Evolutionary conservation across 2,329 filamentous ascomycete species (phyloP).

Genomic region (Bertia moriformis): DNA sequence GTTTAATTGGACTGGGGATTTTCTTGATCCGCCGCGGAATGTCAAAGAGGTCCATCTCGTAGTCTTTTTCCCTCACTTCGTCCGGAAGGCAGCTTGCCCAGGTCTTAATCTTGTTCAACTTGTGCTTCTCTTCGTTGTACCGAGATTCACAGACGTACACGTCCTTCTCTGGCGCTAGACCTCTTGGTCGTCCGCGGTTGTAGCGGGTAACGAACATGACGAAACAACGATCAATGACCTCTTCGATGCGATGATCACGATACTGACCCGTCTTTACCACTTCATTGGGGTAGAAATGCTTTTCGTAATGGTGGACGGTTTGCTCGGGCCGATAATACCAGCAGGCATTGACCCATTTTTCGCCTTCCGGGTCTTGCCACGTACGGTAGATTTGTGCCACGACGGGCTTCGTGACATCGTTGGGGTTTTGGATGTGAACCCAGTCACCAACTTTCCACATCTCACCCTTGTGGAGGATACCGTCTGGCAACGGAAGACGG

Average conservation of each 20-base stretch:
- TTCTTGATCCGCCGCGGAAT: conserved; percentile 69
- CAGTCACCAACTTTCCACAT: conserved; percentile 90
- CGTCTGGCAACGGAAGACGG: conserved; percentile 62
- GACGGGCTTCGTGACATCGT: conserved; percentile 91
- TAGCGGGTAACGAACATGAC: conserved; percentile 97
- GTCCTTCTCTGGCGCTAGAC: conserved; percentile 67
- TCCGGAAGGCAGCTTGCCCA: conserved; percentile 94
- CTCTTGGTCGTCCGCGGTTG: conserved; percentile 76
- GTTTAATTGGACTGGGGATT: conserved; percentile 82
- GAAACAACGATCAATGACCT: conserved; percentile 87
- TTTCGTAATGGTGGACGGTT: conserved; percentile 88
- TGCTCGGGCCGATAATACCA: conserved; percentile 99
- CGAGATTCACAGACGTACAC: conserved; percentile 93
- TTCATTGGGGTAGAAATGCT: conserved; percentile 88
- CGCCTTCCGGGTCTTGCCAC: conserved; percentile 74
- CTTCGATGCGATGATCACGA: conserved; percentile 80
- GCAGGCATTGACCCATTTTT: conserved; percentile 91
- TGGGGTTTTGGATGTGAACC: conserved; percentile 89
- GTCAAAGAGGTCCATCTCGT: conserved; percentile 89
- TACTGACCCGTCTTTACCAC: conserved; percentile 97
- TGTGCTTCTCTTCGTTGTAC: conserved; percentile 88
- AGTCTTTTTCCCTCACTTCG: conserved; percentile 87
- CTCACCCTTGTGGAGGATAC: conserved; percentile 68
- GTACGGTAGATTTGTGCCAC: conserved; percentile 90
- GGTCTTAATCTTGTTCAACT: conserved; percentile 94